These are phyloP conservation scores for Pogostemon cablin DNA, from an alignment of 257 asterid species.

Conservation along the genomic window DNA sequence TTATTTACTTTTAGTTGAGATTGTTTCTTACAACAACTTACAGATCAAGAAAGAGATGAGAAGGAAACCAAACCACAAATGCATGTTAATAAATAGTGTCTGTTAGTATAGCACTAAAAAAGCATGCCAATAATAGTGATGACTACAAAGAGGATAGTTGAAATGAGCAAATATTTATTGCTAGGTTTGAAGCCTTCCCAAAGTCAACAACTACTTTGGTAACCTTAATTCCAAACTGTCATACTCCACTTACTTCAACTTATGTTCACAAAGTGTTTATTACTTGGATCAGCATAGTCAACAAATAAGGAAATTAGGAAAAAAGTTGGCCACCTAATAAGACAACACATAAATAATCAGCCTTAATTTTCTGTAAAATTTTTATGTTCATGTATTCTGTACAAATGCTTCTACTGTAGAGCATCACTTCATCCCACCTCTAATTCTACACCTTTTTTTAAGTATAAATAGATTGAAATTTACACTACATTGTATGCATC, in stretches of 20 bases:
- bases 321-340: constrained; percentile 23
- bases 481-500: constrained; percentile 31
- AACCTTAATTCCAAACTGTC: constrained; percentile 30
- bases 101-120: not conserved
- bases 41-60: not conserved
- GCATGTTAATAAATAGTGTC: too few relatives aligned
- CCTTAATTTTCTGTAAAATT: constrained; percentile 25
- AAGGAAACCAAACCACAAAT: not conserved
- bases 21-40: too few relatives aligned
- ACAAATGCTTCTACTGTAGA: constrained; percentile 32
- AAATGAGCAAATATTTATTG: not conserved
- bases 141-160: not conserved
- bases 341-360: constrained; percentile 5
- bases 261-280: not conserved
- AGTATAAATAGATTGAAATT: constrained; percentile 2
- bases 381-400: constrained; percentile 29
- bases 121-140: not conserved
- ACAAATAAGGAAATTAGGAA: constrained; percentile 5
- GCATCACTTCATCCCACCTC: constrained; percentile 36
- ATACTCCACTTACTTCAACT: constrained; percentile 6
- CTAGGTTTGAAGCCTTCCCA: constrained; percentile 4
- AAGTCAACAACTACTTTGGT: constrained; percentile 32
- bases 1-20: too few relatives aligned
- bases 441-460: constrained; percentile 16
- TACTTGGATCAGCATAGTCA: constrained; percentile 17